Evolutionary conservation across 2,329 filamentous ascomycete species (phyloP), one percentile per base, ranked within the genome.

Genomic region (Colletotrichum tanaceti): DNA sequence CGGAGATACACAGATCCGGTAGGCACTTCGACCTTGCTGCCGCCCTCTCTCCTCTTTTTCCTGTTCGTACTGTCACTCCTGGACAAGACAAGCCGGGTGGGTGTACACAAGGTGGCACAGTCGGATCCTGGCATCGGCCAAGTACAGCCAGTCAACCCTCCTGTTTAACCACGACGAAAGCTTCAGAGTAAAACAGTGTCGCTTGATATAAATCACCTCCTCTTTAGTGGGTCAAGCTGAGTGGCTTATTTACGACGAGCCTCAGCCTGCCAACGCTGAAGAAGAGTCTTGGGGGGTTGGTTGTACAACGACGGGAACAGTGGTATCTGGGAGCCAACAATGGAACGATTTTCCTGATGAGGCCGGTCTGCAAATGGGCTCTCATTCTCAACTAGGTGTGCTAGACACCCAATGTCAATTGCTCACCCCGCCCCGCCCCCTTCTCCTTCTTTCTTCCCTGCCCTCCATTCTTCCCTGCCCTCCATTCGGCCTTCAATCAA

Each of bases 221-320:
- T 9, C 7, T 50, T 5, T 18, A 18, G 13, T 22, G 39, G 14
- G 16, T 32, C 18, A 5, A 58, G 20, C 22, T 55, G 49, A 68
- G 55, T 68, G 66, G 66, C 50, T 61, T 52, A n/a, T 55, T 68
- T 68, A 68, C 66, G 66, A 60, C 55, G 20, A 63, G 50, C 44
- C 22, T 39, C 43, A 18, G 20, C 16, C 55, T 44, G 20, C 35
- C 20, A 47, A 55, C 43, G 35, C 44, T 35, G 38, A 46, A 57
- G 38, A 46, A 57, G 55, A n/a, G 50, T 66, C 22, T 32, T 10
- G 5, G 28, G 7, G 38, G 38, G 49, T 49, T 39, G 55, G 35
- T 52, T 10, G 54, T 66, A 57, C 50, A 39, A 60, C 66, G 55
- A 68, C 61, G 50, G 49, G 54, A 64, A 38, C 16, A 55, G 60